Conservation (phyloP, 768 basidiomycete genomes). For the Heimioporus sp. region DNA sequence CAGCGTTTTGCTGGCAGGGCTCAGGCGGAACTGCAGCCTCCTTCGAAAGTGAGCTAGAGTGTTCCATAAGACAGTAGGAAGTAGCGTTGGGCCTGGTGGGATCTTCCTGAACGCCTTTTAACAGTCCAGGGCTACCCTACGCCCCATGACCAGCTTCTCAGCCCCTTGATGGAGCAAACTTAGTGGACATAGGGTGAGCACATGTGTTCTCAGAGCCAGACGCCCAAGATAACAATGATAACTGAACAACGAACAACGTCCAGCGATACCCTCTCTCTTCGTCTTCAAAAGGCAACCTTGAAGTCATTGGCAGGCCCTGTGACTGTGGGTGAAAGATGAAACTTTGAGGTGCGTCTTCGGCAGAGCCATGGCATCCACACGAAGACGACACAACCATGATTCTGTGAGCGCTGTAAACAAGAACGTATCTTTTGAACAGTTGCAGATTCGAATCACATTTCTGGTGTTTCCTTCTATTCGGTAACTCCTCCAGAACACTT, state of each 20-base stretch:
- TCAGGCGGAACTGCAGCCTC: not conserved
- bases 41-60: slow-evolving; percentile 33
- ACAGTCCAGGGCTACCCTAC: slow-evolving; percentile 12
- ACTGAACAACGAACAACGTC: not conserved
- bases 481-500: no score
- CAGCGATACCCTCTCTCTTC: not conserved
- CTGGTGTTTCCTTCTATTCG: no score
- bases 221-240: slow-evolving; percentile 18
- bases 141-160: not conserved
- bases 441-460: no score
- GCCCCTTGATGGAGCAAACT: slow-evolving; percentile 2
- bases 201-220: slow-evolving; percentile 5
- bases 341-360: not conserved
- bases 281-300: no score
- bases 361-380: not conserved
- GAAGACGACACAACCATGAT: no score
- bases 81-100: not conserved
- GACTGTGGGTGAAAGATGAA: not conserved
- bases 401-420: no score
- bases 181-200: slow-evolving; percentile 1
- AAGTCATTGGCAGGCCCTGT: not conserved
- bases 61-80: slow-evolving; percentile 31
- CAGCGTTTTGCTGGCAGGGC: not conserved
- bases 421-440: not conserved
- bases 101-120: slow-evolving; percentile 11